Base-by-base conservation (phyloP, 2,329 filamentous ascomycete species). In the Aspergillus tanneri region DNA sequence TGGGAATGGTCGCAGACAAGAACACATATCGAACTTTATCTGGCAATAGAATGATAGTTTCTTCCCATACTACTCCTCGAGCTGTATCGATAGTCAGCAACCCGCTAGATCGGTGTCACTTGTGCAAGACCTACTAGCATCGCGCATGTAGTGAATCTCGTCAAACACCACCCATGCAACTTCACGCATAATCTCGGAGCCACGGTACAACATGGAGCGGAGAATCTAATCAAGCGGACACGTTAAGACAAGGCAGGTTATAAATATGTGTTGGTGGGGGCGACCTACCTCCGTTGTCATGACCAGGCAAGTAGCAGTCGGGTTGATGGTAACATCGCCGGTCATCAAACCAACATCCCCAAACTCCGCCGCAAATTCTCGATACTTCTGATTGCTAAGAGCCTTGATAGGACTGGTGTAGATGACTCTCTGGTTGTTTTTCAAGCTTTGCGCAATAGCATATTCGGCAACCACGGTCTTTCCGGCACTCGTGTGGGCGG, bases 351-450 rank as follows among this genome's bases (percentile, higher is more conserved):
- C 93, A 43, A 96, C 92, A 66, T 99, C 93, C 50, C 91, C 92
- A 73, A 99, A 99, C 50, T 96, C 89, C 34, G 88, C 89, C 59
- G 88, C 85, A 70, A 99, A 99, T 67, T 99, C 93, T 76, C 93
- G 82, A 70, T 95, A 99, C 69, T 99, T 99, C 67, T 99, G 93
- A 72, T 99, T 99, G 72, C 91, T 97, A 61, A 99, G 77, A 9
- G 93, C 93, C 74, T 99, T 99, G 78, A 99, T 99, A 1, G 93
- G 93, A 79, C 91, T 96, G 7, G 93, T 99, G 74, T 99, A 99
- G 69, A 99, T 99, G 62, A 99, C 92, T 67, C 93, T 83, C 75
- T 99, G 93, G 72, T 97, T 97, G 69, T 90, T 88, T 78, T 93
- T 95, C 69, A 99, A 78, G 70, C 93, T 95, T 64, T 99, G 93